Evolutionary conservation across 768 basidiomycete species (phyloP), one percentile per base, ranked within the genome.

Genomic region (Pisolithus albus): DNA sequence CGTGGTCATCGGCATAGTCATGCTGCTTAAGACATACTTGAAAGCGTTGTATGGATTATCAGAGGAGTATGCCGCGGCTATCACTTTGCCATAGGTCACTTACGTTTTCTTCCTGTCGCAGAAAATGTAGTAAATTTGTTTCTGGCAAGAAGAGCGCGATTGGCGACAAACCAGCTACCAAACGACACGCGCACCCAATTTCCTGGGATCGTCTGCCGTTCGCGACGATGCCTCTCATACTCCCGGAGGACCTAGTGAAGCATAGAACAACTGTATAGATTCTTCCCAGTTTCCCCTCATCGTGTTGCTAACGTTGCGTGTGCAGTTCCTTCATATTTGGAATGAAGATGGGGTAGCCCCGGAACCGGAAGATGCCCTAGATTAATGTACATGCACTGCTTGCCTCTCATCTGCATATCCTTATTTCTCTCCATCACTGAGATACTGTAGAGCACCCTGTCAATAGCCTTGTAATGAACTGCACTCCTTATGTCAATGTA

Each of bases 41-140:
- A 93, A 97, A 64, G 66, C 67, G 1, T 61, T 91, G 13, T 99
- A 97, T 62, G 82, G 84, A 2, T 66, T 98, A 37, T 86, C 90
- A 2, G 94, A 98, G 73, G 93, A 96, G 94, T 95, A 64, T 52
- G 88, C 75, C 13, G 4, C 10, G 9, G 18, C 19, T 34, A 15
- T 0, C 21, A 47, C 55, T 21, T 16, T 10, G 36, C 21, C n/a
- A 9, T 19, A 19, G 30, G 38, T 36, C 30, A 45, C 30, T 50
- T 28, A 19, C 49, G 41, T 40, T 34, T 47, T 40, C 13, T 26
- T 49, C 21, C 56, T 40, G 58, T 50, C 28, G 21, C 52, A 96
- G 93, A 41, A 98, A 96, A 88, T 92, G 92, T 57, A 75, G 78
- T 43, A 97, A 93, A 68, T 96, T 88, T 63, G 77, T 83, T 4